Base-by-base conservation (phyloP, 176 grass and related monocot species). In the Olyra latifolia region DNA sequence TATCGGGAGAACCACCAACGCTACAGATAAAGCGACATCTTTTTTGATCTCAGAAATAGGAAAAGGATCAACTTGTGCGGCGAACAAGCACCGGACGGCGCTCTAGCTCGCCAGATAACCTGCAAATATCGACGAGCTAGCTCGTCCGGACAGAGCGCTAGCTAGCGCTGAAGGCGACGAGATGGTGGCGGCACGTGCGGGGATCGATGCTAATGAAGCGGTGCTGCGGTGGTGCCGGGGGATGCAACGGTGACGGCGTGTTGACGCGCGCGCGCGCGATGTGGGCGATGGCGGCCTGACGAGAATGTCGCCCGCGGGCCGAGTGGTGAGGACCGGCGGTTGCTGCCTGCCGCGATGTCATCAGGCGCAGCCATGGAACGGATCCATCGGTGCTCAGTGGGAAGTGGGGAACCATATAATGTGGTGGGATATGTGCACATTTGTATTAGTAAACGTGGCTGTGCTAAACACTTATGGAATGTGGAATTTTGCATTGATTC, bases 221-320 rank as follows among this genome's bases (percentile, higher is more conserved):
- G n/a, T 32, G 7, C 43, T 20, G 16, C 8, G 17, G 27, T 54
- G 19, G 72, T 69, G 19, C 29, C 52, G 70, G 69, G 40, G 62
- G 78, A 76, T 70, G 85, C 71, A 53, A 70, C 3, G 72, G 72
- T 87, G 85, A 76, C 25, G 85, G 5, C 50, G n/a, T 7, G 20
- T 67, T 58, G 77, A 67, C 62, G 22, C 42, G 19, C 17, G 76
- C 25, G n/a, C n/a, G n/a, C n/a, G n/a, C n/a, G n/a, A n/a, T n/a
- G 16, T 12, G 5, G 14, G 75, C 76, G 62, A 80, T 68, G 63
- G 35, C 23, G 30, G 52, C 62, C 63, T 42, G 63, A 43, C 48
- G 9, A 17, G n/a, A 17, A 27, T n/a, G 62, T 27, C 58, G 2
- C 19, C 35, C 42, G 62, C 29, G 45, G n/a, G 43, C 42, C 1